Evolutionary conservation across 768 basidiomycete genomes (phyloP), one percentile per base, ranked within the genome.

Genomic region (Lactarius evosmus): DNA sequence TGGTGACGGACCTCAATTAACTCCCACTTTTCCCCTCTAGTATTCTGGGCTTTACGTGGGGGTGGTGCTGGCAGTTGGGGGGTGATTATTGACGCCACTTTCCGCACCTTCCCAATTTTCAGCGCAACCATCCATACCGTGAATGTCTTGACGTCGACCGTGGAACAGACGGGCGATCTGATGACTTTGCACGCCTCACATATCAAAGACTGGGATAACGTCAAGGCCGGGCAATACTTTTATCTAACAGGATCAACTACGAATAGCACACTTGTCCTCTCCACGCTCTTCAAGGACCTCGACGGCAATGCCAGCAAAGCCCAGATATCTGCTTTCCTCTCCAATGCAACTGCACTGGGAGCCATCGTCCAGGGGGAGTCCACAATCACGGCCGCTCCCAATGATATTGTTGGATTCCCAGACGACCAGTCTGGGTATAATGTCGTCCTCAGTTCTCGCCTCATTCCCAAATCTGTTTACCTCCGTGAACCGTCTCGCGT

Each of bases 91-190:
- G 73, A 74, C 27, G 74, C 74, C 0, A 78, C 76, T 7, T 67
- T 77, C 69, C 70, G 69, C 32, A 74, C 75, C 0, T 75, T 68
- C 70, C 74, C 76, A 7, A 75, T 72, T 33, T 77, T 78, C 66
- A 69, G 73, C 29, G 70, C 57, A 12, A 69, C 74, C 25, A 12
- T 70, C 16, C 71, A 72, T 34, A 70, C 71, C 49, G 71, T 69
- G 7, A 68, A 68, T 44, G 58, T 78, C 41, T 70, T 70, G 36
- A 65, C 68, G 8, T 56, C 73, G n/a, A 75, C 77, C 49, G 72
- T 77, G 7, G 63, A 68, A n/a, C 78, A 78, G 55, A 75, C 78
- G 33, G 76, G 73, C 61, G 75, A 75, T 58, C 71, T 72, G 68
- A 76, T 78, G 62, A 41, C 69, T 6, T 58, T 73, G 6, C 67